Evolutionary conservation across 345 rosid genomes (phyloP), one percentile per base, ranked within the genome.

Genomic region (Corymbia maculata): DNA sequence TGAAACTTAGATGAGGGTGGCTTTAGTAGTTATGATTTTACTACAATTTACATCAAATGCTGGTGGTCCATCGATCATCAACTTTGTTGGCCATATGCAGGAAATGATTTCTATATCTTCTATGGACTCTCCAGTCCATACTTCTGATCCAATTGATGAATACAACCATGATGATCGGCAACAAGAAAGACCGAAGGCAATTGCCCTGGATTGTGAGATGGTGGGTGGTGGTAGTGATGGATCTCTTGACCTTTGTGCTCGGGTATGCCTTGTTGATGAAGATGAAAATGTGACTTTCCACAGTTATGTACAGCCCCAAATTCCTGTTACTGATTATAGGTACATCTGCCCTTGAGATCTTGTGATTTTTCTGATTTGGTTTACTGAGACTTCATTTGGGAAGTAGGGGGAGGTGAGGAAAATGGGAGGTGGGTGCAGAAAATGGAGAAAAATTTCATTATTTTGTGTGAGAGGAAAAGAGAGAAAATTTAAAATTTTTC

Each of bases 151-250:
- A 50, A 86, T 61, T 55, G 89, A 87, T 51, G 87, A 66, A 47
- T 88, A 28, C 82, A 7, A 85, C 85, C 52, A 55, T 88, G 87
- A 42, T 19, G 28, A 75, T 21, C 3, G 14, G 84, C 84, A 75
- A 10, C 84, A 42, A 75, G 84, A 49, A 80, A 53, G 88, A 82
- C 89, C 87, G n/a, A 87, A 91, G 90, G 95, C 94, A 28, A 85
- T 95, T 86, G 96, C 96, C 21, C 89, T 97, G 70, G 98, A 93
- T 91, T 95, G 97, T 88, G 95, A 94, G 92, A 94, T 95, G 97
- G 98, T 97, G 50, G 97, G 95, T 88, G 94, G 95, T 68, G 98
- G 97, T 86, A 90, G 32, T 42, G 95, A 95, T 88, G 96, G 94
- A 64, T 88, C 95, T 51, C 47, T 89, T 50, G 91, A 94, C 89